Evolutionary conservation across 1,284 basidiomycete species (phyloP), one percentile per base, ranked within the genome.

Genomic region (Boletus mariae): DNA sequence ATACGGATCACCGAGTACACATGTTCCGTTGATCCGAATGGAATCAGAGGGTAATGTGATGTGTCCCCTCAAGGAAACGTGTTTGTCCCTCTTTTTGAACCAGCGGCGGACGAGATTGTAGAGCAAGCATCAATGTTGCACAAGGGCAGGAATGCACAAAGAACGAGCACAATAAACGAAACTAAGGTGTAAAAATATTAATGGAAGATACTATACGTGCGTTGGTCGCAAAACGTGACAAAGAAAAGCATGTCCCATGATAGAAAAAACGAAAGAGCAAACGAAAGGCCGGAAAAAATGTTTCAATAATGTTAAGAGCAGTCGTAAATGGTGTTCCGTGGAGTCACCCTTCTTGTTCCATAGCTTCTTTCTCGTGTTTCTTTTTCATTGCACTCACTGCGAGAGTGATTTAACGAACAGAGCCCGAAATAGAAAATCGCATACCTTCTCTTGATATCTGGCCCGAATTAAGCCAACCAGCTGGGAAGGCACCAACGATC

Each of bases 311-410:
- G 50, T 67, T 65, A 67, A 3, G 29, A 35, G 47, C 13, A 20
- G 35, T 52, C 44, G 28, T 52, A 42, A 37, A 46, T 12, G 31
- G 42, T 23, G 23, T 29, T 7, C 28, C 28, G 13, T n/a, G 26
- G 28, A 17, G 7, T 68, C 53, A 71, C 0, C 44, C 52, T 10
- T 80, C 79, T 59, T 72, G 72, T 57, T 85, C 83, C 76, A 80
- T 73, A 11, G 75, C 73, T 63, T 86, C 84, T 61, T 81, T 82
- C 67, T 87, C 84, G 59, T 80, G 75, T 60, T 77, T 81, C 75
- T 87, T 88, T 74, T 89, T 90, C 80, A 90, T 85, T 10, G 84
- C 80, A 65, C 85, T 89, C 78, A 89, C 86, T 87, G 41, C 31
- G 1, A 55, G 17, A 32, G 28, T 32, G 35, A 50, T 53, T 31